phyloP scores from a whole-genome alignment of 495 filamentous ascomycete genomes.

The Talaromyces ruber region DNA sequence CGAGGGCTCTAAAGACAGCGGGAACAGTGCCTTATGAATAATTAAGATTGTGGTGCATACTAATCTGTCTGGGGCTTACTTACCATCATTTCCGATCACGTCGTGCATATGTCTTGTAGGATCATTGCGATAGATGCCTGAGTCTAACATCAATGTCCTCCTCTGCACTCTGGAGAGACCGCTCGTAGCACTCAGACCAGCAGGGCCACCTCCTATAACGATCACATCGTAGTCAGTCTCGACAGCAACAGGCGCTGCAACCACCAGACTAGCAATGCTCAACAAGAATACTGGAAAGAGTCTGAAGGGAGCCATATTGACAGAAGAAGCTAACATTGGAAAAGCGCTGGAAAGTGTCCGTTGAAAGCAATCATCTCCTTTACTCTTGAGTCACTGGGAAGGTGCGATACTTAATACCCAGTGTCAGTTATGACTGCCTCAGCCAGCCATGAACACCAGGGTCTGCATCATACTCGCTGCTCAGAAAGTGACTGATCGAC shows the following conservation, averaged over 20 bases:
- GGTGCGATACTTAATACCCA: background rate
- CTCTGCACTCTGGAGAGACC: conserved; percentile 46
- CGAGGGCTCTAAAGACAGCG: conserved; percentile 39
- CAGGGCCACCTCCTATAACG: conserved; percentile 27
- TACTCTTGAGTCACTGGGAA: background rate
- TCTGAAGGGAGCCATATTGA: background rate
- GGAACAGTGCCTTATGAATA: conserved; percentile 38
- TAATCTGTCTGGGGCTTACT: background rate
- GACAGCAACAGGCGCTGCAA: conserved; percentile 12
- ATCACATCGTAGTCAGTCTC: conserved; percentile 24
- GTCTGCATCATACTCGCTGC: background rate
- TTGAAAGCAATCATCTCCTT: background rate
- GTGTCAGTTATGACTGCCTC: background rate
- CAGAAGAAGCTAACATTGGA: background rate
- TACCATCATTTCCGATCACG: conserved; percentile 50
- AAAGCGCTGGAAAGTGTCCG: background rate
- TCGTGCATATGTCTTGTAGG: conserved; percentile 49
- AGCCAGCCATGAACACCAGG: background rate
- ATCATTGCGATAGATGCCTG: conserved; percentile 46
- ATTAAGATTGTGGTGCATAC: background rate
- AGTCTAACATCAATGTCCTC: conserved; percentile 45
- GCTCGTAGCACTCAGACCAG: conserved; percentile 39
- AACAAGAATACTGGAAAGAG: background rate
- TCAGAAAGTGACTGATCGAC: background rate
- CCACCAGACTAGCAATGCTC: conserved; percentile 5